Percentiles rank a stretch among this genome's conserved stretches.
Evolutionary conservation across 179 eudicot genomes (phyloP).

Genomic region (Silene noctiflora): DNA sequence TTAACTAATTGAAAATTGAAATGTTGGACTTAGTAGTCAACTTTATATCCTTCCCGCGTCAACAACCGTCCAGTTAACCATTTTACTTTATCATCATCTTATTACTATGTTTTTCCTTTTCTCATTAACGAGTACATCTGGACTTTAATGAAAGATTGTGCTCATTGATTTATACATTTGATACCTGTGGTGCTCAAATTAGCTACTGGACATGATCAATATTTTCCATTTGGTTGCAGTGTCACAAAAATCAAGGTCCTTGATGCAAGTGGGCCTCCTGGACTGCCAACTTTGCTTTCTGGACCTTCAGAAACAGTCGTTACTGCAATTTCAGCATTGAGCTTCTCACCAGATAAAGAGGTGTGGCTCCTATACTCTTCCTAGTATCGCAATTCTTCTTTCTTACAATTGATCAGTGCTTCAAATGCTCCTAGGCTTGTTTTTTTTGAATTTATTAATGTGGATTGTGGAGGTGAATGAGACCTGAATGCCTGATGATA

Average conservation of each 20-base stretch:
- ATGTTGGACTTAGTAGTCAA: constrained; percentile 1
- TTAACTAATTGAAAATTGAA: neutral
- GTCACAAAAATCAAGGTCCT: constrained; percentile 73
- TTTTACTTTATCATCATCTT: neutral
- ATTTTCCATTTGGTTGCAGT: constrained; percentile 34
- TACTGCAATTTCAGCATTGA: constrained; percentile 74
- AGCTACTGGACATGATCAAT: constrained; percentile 10
- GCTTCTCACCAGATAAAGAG: constrained; percentile 98
- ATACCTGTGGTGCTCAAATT: constrained; percentile 3
- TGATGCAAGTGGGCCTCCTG: constrained; percentile 99
- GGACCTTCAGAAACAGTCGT: constrained; percentile 54
- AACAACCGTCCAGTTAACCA: neutral
- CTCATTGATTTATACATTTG: neutral
- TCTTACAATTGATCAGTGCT: constrained; percentile 5
- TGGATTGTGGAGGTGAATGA: neutral
- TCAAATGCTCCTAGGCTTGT: constrained; percentile 3
- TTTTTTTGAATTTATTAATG: neutral
- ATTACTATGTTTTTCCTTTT: neutral
- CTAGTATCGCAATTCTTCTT: neutral
- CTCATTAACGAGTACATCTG: neutral
- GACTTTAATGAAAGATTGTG: neutral
- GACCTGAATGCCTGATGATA: neutral
- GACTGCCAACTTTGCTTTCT: constrained; percentile 74
- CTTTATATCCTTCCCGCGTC: neutral
- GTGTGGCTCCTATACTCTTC: constrained; percentile 35